Conservation (phyloP, 768 basidiomycete genomes). For the Psilocybe cyanescens region DNA sequence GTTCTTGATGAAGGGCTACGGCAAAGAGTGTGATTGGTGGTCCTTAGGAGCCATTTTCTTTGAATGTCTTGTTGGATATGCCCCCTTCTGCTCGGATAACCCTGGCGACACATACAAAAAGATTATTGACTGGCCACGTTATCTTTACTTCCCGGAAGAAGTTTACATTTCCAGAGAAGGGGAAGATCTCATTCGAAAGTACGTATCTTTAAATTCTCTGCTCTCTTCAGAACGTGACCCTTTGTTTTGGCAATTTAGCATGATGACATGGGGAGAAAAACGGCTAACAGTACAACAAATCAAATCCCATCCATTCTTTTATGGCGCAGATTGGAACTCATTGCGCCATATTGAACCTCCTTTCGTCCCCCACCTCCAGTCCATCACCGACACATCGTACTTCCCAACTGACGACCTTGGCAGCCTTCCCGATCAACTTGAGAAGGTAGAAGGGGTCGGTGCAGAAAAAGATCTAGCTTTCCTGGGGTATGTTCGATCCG, state of each 20-base stretch:
- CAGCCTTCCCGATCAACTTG: slow-evolving; percentile 63
- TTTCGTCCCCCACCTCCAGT: slow-evolving; percentile 91
- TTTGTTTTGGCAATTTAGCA: slow-evolving; percentile 39
- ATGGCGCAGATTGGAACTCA: slow-evolving; percentile 91
- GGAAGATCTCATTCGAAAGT: slow-evolving; percentile 89
- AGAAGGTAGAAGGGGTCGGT: slow-evolving; percentile 61
- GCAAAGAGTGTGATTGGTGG: slow-evolving; percentile 99
- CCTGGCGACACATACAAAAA: slow-evolving; percentile 98
- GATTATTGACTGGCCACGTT: slow-evolving; percentile 94
- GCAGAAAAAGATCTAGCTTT: slow-evolving; percentile 73
- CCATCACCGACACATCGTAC: slow-evolving; percentile 92
- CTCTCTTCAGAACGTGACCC: slow-evolving; percentile 7
- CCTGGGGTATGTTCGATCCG: slow-evolving; percentile 50
- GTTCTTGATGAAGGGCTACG: slow-evolving; percentile 96
- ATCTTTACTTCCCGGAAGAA: slow-evolving; percentile 93
- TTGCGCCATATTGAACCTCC: slow-evolving; percentile 95
- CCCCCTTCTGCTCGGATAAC: slow-evolving; percentile 96
- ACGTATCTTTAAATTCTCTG: slow-evolving; percentile 23
- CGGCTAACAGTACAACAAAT: slow-evolving; percentile 84
- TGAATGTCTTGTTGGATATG: slow-evolving; percentile 97
- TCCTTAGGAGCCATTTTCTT: slow-evolving; percentile 99
- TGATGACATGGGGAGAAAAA: slow-evolving; percentile 84
- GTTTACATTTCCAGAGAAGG: slow-evolving; percentile 92
- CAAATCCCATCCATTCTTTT: slow-evolving; percentile 93
- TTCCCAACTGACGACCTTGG: slow-evolving; percentile 95